A percentile compares a stretch with the other conserved stretches of the same genome.
phyloP scores from a whole-genome alignment of 139 green algal species.

The Chlorella vulgaris region DNA sequence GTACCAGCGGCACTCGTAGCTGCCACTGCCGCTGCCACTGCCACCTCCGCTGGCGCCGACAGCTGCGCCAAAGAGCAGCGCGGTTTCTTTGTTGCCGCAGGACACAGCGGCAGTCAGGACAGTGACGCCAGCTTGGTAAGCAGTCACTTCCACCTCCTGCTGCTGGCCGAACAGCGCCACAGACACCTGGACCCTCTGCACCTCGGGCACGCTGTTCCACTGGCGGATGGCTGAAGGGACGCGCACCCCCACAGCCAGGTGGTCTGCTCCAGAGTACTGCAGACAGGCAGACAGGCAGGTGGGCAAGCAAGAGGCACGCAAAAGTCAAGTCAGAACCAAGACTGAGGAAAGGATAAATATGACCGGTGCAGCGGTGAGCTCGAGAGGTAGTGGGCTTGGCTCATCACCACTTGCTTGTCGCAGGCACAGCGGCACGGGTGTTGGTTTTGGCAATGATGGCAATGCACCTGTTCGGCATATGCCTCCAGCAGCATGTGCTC shows the following conservation, averaged over 20 bases:
- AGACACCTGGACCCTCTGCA: not conserved
- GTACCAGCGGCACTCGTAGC: not conserved
- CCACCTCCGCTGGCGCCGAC: too few species aligned
- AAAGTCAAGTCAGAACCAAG: too few species aligned
- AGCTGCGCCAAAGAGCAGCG: not conserved
- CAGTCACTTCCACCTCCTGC: not conserved
- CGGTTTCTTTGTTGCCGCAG: not conserved
- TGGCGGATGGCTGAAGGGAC: not conserved
- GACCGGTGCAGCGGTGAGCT: too few species aligned
- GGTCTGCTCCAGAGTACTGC: not conserved
- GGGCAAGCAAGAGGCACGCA: too few species aligned
- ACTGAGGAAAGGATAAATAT: too few species aligned
- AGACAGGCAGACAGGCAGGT: not conserved
- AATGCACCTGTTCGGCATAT: not conserved
- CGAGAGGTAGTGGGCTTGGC: too few species aligned
- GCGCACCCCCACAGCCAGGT: not conserved
- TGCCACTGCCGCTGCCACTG: not conserved
- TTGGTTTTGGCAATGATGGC: not conserved
- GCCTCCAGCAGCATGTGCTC: not conserved
- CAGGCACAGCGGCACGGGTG: not conserved
- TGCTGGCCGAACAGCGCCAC: not conserved
- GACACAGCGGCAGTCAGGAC: not conserved
- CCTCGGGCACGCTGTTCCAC: not conserved
- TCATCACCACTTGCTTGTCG: too few species aligned
- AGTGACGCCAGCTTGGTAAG: not conserved